Percentiles rank a stretch among this genome's conserved stretches.
These are phyloP conservation scores for Huntiella moniliformis DNA, from an alignment of 2,329 filamentous ascomycete species.

Conservation along the genomic window DNA sequence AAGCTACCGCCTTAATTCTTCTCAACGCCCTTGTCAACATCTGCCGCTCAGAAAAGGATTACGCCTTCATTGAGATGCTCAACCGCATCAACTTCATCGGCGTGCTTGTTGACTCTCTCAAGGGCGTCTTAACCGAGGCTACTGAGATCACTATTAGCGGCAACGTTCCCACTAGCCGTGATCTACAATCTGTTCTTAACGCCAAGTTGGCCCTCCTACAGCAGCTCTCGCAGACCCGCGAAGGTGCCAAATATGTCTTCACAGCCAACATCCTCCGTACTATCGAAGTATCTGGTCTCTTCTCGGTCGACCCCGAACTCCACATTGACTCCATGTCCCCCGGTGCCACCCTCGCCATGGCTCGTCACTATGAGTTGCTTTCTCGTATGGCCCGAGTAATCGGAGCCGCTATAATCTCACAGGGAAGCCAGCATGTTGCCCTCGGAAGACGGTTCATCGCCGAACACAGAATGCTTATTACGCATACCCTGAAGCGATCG, in stretches of 20 bases:
- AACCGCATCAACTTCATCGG: slow-evolving; percentile 79
- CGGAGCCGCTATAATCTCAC: slow-evolving; percentile 59
- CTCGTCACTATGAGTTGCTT: slow-evolving; percentile 69
- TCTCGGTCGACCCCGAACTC: slow-evolving; percentile 78
- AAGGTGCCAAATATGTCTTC: slow-evolving; percentile 73
- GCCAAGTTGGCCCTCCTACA: slow-evolving; percentile 68
- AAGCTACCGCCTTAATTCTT: slow-evolving; percentile 72
- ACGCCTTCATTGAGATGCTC: slow-evolving; percentile 59
- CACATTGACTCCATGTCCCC: slow-evolving; percentile 38
- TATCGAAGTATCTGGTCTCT: slow-evolving; percentile 66
- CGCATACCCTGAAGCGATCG: slow-evolving; percentile 77
- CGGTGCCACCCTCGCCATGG: slow-evolving; percentile 49
- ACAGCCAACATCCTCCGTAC: slow-evolving; percentile 75
- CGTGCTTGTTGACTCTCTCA: slow-evolving; percentile 74
- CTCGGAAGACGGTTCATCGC: slow-evolving; percentile 65
- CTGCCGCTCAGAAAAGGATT: slow-evolving; percentile 51
- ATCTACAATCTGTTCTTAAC: slow-evolving; percentile 36
- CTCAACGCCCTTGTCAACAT: slow-evolving; percentile 60
- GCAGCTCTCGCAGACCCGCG: slow-evolving; percentile 62
- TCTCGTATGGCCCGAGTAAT: slow-evolving; percentile 66
- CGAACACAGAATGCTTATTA: slow-evolving; percentile 66
- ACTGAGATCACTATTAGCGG: slow-evolving; percentile 5
- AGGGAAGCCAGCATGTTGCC: slow-evolving; percentile 64
- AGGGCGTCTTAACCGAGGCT: slow-evolving; percentile 54
- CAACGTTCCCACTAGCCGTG: slow-evolving; percentile 22